A percentile compares a stretch with the other conserved stretches of the same genome.
Evolutionary conservation across 2,329 filamentous ascomycete genomes (phyloP).

Genomic region (Geosmithia putterillii): DNA sequence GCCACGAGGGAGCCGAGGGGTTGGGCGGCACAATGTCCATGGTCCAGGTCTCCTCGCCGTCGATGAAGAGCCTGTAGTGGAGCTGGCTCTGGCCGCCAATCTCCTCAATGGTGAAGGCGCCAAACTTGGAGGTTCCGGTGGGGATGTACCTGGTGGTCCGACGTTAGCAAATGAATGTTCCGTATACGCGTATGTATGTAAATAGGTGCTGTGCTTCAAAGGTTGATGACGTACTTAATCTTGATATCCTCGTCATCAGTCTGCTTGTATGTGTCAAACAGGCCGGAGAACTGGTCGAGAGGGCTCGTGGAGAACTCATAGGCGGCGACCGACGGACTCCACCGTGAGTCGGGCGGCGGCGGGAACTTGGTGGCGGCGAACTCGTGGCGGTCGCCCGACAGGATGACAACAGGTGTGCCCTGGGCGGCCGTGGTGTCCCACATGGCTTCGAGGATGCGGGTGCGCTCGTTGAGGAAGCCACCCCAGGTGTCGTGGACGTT

Average conservation of each 20-base stretch:
- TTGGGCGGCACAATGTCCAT: slow-evolving; percentile 33
- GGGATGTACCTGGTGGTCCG: slow-evolving; percentile 43
- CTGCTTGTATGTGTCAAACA: slow-evolving; percentile 72
- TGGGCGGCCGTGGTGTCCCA: slow-evolving; percentile 65
- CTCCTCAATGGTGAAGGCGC: slow-evolving; percentile 58
- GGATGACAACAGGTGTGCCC: slow-evolving; percentile 47
- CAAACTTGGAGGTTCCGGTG: slow-evolving; percentile 75
- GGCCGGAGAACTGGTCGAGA: slow-evolving; percentile 87
- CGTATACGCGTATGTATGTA: no score
- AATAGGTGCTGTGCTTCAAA: no score
- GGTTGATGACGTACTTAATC: slow-evolving; percentile 55
- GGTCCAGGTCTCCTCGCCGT: slow-evolving; percentile 71
- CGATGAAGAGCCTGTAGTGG: slow-evolving; percentile 70
- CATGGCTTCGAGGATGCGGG: slow-evolving; percentile 73
- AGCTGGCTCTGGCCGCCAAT: slow-evolving; percentile 55
- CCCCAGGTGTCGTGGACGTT: slow-evolving; percentile 89
- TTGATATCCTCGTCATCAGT: slow-evolving; percentile 70
- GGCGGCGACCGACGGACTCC: slow-evolving; percentile 53
- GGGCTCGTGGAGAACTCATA: slow-evolving; percentile 91
- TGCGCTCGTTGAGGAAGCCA: slow-evolving; percentile 74
- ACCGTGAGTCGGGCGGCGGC: slow-evolving; percentile 46
- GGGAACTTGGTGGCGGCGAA: slow-evolving; percentile 80
- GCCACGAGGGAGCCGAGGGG: background rate
- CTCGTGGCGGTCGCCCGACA: slow-evolving; percentile 92
- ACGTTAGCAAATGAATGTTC: background rate